phyloP scores from a whole-genome alignment of 2,329 filamentous ascomycete genomes.

The Fusarium sp. region DNA sequence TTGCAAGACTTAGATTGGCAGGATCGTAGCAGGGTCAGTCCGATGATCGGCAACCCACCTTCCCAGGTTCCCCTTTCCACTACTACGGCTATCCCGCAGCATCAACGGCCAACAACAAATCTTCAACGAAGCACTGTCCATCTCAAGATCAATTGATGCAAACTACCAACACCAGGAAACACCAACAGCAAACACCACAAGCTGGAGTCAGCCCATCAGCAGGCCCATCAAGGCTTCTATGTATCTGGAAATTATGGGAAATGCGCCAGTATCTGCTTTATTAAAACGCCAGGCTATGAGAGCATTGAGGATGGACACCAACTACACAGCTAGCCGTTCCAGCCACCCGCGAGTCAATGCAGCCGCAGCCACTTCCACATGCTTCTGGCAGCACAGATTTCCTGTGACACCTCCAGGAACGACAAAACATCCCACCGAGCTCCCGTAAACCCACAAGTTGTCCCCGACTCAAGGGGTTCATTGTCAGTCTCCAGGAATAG shows the following conservation, averaged over 20 bases:
- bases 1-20: slow-evolving; percentile 28
- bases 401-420: slow-evolving; percentile 15
- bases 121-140: slow-evolving; percentile 29
- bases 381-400: slow-evolving; percentile 18
- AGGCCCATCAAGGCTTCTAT: neutral
- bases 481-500: slow-evolving; percentile 35
- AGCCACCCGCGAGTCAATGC: slow-evolving; percentile 1
- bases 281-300: neutral
- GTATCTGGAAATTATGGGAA: neutral
- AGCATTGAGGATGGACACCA: neutral
- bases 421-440: slow-evolving; percentile 12
- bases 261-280: neutral
- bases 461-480: slow-evolving; percentile 8
- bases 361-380: slow-evolving; percentile 7
- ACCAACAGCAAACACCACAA: neutral
- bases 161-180: neutral
- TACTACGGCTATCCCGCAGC: slow-evolving; percentile 6
- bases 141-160: slow-evolving; percentile 17
- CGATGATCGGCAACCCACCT: slow-evolving; percentile 37
- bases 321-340: neutral
- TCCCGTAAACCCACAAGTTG: slow-evolving; percentile 13
- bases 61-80: slow-evolving; percentile 31
- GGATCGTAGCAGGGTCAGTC: slow-evolving; percentile 23
- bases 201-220: neutral
- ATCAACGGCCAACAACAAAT: slow-evolving; percentile 4